Percentiles rank a stretch among this genome's conserved stretches.
These are phyloP conservation scores for Cyclocybe cylindracea DNA, from an alignment of 768 basidiomycete species.

Conservation along the genomic window DNA sequence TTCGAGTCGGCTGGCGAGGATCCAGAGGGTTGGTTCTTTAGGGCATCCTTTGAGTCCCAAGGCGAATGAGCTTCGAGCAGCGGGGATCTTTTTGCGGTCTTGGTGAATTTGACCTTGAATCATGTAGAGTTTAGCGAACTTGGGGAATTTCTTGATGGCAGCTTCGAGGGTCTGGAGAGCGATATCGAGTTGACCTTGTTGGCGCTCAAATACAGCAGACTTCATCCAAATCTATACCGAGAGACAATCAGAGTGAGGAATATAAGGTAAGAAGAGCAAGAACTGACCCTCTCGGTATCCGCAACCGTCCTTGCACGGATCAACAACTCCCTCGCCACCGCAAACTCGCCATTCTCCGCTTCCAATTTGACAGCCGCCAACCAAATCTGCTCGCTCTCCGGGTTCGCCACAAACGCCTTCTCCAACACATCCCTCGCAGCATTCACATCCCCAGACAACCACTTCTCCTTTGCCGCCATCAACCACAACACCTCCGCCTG, in stretches of 20 bases:
- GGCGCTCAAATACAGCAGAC: constrained; percentile 91
- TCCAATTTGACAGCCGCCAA: constrained; percentile 96
- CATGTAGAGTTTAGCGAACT: constrained; percentile 94
- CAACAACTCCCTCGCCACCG: constrained; percentile 83
- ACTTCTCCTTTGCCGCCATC: constrained; percentile 98
- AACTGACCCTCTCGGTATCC: constrained; percentile 83
- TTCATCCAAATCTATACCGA: constrained; percentile 95
- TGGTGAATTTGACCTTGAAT: constrained; percentile 93
- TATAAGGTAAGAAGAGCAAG: background rate
- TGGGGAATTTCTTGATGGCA: constrained; percentile 83
- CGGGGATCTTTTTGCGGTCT: constrained; percentile 52
- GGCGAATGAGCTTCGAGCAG: constrained; percentile 79
- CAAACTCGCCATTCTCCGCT: constrained; percentile 90
- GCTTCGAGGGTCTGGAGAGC: constrained; percentile 76
- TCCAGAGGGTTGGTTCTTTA: constrained; percentile 84
- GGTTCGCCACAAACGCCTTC: constrained; percentile 90
- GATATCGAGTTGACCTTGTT: constrained; percentile 72
- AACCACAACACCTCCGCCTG: constrained; percentile 97
- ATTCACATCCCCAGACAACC: constrained; percentile 85
- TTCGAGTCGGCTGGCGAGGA: constrained; percentile 85
- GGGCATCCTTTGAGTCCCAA: constrained; percentile 86
- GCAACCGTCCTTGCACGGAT: constrained; percentile 89
- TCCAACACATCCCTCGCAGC: constrained; percentile 90
- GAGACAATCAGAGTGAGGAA: constrained; percentile 5
- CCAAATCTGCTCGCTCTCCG: constrained; percentile 98